Conservation (phyloP, 768 basidiomycete species). For the Suillus placidus region DNA sequence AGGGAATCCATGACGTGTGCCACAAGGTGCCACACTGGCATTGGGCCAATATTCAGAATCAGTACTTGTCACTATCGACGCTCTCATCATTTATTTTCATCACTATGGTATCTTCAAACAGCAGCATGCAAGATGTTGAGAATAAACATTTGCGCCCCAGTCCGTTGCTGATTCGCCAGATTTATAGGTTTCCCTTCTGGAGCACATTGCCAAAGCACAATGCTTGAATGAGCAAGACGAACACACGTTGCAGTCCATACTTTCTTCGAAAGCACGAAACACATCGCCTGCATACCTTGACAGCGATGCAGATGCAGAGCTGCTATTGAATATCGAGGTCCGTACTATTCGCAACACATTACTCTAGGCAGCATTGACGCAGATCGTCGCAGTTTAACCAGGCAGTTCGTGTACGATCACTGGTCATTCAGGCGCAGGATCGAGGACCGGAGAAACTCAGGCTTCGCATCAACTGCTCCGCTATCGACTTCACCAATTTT, state of each 20-base stretch:
- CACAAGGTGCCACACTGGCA: not conserved
- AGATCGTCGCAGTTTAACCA: slow-evolving; percentile 62
- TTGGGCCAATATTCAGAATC: not conserved
- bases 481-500: slow-evolving; percentile 69
- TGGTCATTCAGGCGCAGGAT: slow-evolving; percentile 49
- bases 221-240: slow-evolving; percentile 67
- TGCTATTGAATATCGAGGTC: slow-evolving; percentile 69
- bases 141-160: slow-evolving; percentile 5
- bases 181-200: slow-evolving; percentile 53
- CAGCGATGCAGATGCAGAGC: slow-evolving; percentile 75
- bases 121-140: slow-evolving; percentile 31
- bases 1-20: not conserved
- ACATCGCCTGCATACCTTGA: slow-evolving; percentile 49
- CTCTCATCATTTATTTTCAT: not conserved
- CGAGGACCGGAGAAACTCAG: slow-evolving; percentile 66
- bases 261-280: slow-evolving; percentile 48
- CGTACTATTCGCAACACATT: slow-evolving; percentile 26
- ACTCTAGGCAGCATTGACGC: slow-evolving; percentile 4
- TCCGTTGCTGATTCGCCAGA: not conserved
- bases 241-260: slow-evolving; percentile 56
- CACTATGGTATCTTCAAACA: slow-evolving; percentile 7
- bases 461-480: slow-evolving; percentile 59
- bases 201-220: slow-evolving; percentile 60
- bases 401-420: slow-evolving; percentile 60
- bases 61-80: not conserved